A percentile compares a stretch with the other conserved stretches of the same genome.
Evolutionary conservation across 2,329 filamentous ascomycete genomes (phyloP).

Genomic region (Stachybotrys elegans): DNA sequence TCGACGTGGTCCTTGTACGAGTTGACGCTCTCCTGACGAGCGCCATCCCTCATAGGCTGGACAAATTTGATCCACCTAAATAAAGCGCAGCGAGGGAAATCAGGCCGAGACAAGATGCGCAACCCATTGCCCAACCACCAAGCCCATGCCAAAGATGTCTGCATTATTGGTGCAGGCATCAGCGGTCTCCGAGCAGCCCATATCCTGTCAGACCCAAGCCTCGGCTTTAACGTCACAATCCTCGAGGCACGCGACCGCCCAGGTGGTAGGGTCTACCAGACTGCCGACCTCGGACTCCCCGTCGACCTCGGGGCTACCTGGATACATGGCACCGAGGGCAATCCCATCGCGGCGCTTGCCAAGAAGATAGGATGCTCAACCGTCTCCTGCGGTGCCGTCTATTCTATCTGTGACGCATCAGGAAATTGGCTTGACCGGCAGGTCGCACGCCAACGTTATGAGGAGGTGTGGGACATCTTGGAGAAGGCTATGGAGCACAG

Average conservation of each 20-base stretch:
- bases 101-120: too few species aligned
- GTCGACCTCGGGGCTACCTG: background rate
- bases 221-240: constrained; percentile 64
- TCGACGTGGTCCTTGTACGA: too few species aligned
- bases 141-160: too few species aligned
- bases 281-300: background rate
- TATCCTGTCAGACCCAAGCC: constrained; percentile 55
- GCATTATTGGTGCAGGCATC: constrained; percentile 66
- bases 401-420: constrained; percentile 49
- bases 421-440: constrained; percentile 44
- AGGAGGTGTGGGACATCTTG: constrained; percentile 66
- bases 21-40: too few species aligned
- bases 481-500: constrained; percentile 58
- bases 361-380: constrained; percentile 51
- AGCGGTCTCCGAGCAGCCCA: constrained; percentile 68
- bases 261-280: constrained; percentile 53
- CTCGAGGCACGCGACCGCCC: constrained; percentile 63
- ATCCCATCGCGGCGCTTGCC: constrained; percentile 65
- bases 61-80: too few species aligned
- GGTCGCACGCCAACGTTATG: constrained; percentile 43
- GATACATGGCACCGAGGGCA: constrained; percentile 45
- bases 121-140: too few species aligned
- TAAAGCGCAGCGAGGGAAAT: too few species aligned
- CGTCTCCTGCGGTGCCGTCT: constrained; percentile 44
- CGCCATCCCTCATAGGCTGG: too few species aligned